Evolutionary conservation across 768 basidiomycete species (phyloP).

Genomic region (Phlebiopsis gigantea): DNA sequence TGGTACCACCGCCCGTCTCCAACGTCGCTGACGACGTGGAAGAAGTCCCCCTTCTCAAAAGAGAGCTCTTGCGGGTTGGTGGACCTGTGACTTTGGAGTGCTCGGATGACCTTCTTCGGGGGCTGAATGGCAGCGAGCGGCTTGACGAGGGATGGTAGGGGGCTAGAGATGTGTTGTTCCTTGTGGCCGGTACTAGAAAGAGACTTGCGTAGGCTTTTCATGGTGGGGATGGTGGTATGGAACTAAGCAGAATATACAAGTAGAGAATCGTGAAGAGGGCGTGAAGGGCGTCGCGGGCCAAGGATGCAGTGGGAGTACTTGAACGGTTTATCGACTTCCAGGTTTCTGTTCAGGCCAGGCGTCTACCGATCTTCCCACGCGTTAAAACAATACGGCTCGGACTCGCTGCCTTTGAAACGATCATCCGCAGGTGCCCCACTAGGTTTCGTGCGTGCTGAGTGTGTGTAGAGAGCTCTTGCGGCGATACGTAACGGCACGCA

Average conservation of each 20-base stretch:
- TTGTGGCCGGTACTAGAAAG: conserved; percentile 51
- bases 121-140: conserved; percentile 68
- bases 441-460: background rate
- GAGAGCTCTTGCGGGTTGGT: conserved; percentile 80
- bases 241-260: conserved; percentile 18
- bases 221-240: conserved; percentile 28
- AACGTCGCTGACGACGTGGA: conserved; percentile 84
- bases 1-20: conserved; percentile 72
- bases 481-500: background rate
- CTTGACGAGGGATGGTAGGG: conserved; percentile 63
- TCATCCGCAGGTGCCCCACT: background rate
- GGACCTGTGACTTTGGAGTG: conserved; percentile 60
- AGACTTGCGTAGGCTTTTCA: conserved; percentile 84
- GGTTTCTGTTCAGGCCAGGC: conserved; percentile 7
- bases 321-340: conserved; percentile 15
- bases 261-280: conserved; percentile 21
- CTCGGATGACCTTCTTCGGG: conserved; percentile 94
- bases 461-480: background rate
- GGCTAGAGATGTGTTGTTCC: conserved; percentile 67
- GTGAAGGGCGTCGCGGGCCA: conserved; percentile 21
- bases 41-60: conserved; percentile 94
- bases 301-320: conserved; percentile 13
- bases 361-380: conserved; percentile 12
- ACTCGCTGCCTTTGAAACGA: conserved; percentile 1
- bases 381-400: conserved; percentile 6